phyloP scores from a whole-genome alignment of 2,329 filamentous ascomycete species.

The Colletotrichum siamense region DNA sequence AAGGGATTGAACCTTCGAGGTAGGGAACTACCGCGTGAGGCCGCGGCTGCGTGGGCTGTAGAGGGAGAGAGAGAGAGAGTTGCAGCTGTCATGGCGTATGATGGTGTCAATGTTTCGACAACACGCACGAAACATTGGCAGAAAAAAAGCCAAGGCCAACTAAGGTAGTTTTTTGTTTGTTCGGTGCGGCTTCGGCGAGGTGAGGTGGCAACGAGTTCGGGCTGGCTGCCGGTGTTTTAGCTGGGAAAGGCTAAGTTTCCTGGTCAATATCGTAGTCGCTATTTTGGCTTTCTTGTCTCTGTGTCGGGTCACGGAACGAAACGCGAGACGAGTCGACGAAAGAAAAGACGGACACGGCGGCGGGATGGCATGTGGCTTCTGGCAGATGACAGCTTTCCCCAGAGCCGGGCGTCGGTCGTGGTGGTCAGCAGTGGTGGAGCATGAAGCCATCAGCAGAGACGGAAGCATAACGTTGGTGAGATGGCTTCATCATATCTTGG shows the following conservation, averaged over 20 bases:
- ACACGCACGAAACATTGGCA: slow-evolving; percentile 13
- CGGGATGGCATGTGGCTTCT: neutral
- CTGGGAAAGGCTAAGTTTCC: neutral
- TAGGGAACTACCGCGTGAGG: neutral
- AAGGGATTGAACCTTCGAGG: neutral
- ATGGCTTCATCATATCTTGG: neutral
- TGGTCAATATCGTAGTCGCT: neutral
- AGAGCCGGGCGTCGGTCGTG: neutral
- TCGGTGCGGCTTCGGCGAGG: neutral
- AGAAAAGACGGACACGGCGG: neutral
- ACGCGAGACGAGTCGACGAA: neutral
- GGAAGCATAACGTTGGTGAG: slow-evolving; percentile 3
- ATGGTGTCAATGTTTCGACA: slow-evolving; percentile 12
- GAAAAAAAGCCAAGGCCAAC: slow-evolving; percentile 3
- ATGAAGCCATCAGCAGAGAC: neutral
- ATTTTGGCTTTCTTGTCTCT: neutral
- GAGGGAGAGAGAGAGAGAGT: neutral
- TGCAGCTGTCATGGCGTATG: neutral
- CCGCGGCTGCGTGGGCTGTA: neutral
- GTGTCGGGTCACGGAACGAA: neutral
- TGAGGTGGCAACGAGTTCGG: neutral
- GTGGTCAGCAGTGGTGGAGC: neutral
- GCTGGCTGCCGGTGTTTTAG: neutral
- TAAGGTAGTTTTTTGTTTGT: neutral
- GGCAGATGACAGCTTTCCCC: neutral